phyloP scores from a whole-genome alignment of 768 basidiomycete species.

The Tylopilus subfusipes region DNA sequence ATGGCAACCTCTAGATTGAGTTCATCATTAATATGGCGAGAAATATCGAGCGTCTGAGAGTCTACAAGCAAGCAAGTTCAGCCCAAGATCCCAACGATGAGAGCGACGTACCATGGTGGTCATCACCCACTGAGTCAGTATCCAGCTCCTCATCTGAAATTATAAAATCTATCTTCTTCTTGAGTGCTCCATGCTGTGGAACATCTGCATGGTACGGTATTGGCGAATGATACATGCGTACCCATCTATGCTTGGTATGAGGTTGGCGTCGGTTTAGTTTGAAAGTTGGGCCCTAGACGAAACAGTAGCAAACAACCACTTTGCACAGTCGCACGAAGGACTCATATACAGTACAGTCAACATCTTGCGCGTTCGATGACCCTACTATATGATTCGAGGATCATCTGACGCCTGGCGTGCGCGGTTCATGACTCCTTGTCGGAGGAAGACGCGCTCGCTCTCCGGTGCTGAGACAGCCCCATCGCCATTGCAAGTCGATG shows the following conservation, averaged over 20 bases:
- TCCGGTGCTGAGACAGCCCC: neutral
- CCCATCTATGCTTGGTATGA: conserved; percentile 19
- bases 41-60: conserved; percentile 9
- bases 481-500: neutral
- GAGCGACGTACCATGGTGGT: conserved; percentile 16
- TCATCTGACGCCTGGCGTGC: neutral
- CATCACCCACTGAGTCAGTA: conserved; percentile 6
- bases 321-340: no score
- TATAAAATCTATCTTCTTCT: conserved; percentile 8
- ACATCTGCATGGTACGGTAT: conserved; percentile 13
- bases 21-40: conserved; percentile 33
- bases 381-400: neutral
- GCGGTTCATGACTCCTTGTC: no score
- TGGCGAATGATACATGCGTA: conserved; percentile 23
- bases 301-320: neutral
- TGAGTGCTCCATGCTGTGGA: conserved; percentile 8
- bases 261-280: neutral
- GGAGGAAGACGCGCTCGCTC: neutral
- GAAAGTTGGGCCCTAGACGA: neutral
- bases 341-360: no score
- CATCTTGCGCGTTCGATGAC: neutral
- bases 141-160: conserved; percentile 11
- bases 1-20: conserved; percentile 43
- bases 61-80: conserved; percentile 10
- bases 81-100: neutral